Evolutionary conservation across 805 yeast genomes (phyloP), one percentile per base, ranked within the genome.

Genomic region (Yarrowia sp.): DNA sequence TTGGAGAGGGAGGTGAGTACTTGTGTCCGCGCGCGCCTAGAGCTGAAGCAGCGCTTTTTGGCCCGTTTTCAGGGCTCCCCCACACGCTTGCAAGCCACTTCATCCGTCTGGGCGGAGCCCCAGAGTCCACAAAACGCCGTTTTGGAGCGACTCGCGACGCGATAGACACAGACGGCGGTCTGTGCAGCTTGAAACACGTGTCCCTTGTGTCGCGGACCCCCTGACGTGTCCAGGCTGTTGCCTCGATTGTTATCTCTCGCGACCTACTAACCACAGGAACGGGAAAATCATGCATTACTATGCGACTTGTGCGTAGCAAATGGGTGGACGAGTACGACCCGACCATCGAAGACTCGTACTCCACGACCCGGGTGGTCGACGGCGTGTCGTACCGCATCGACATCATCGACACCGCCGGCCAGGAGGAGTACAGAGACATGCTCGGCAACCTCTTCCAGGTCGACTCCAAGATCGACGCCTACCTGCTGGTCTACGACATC

Each of bases 381-480:
- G 81, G 80, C n/a, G 79, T 78, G 61, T 77, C 75, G 27, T 80
- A 79, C 38, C 74, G 80, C 10, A 67, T 82, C 53, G 88, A 86
- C 69, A 82, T 87, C 51, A 77, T 87, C 68, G 93, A 87, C 70
- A 87, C 92, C 16, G 92, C 91, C 6, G 88, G 88, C 29, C 90
- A 86, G 75, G 93, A 87, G 71, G 91, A 86, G 71, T 87, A 87
- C 72, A 80, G 87, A 51, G 87, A 88, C 55, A 74, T 81, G 78
- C 74, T 80, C 67, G 90, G 69, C 31, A 64, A 71, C 31, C 66
- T 68, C 39, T 69, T 69, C 61, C 60, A 64, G 27, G 64, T 65
- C 4, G 71, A 69, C 42, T 66, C 67, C 29, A 62, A 63, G 29
- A 72, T 72, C 32, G 74, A 72, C 51, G 74, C 72, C 24, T 72